phyloP scores from a whole-genome alignment of 2,329 filamentous ascomycete species.

The Cordyceps javanica region DNA sequence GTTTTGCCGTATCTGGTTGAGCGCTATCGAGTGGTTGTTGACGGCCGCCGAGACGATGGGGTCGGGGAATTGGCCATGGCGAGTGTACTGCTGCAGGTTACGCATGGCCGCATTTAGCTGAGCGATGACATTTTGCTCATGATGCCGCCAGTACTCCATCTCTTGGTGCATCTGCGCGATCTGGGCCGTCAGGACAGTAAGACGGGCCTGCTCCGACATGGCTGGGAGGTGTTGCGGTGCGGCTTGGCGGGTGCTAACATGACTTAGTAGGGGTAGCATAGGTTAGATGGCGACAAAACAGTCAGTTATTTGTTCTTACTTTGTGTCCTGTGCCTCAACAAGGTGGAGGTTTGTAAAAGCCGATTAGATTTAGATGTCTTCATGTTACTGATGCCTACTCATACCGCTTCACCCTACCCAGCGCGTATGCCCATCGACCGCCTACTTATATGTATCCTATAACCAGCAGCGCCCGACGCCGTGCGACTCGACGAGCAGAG shows the following conservation, averaged over 20 bases:
- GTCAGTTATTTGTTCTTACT: not conserved
- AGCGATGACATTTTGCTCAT: not conserved
- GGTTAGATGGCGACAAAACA: not conserved
- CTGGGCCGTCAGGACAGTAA: not conserved
- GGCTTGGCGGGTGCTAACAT: not conserved
- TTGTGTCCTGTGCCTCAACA: not conserved
- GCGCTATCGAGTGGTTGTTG: conserved; percentile 1
- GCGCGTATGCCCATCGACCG: not conserved
- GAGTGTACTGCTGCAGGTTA: not conserved
- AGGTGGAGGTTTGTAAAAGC: not conserved
- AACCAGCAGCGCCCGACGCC: not conserved
- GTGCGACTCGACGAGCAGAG: not conserved
- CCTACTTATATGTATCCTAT: not conserved
- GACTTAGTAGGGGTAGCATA: not conserved
- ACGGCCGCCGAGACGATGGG: not conserved
- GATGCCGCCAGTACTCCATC: not conserved
- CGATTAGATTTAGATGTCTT: not conserved
- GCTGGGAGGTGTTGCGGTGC: not conserved
- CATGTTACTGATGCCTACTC: not conserved
- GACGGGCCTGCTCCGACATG: not conserved
- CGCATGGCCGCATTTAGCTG: not conserved
- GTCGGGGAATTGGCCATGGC: not conserved
- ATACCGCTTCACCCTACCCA: not conserved
- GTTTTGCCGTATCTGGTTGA: not conserved
- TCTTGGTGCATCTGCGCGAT: conserved; percentile 1